phyloP scores from a whole-genome alignment of 2,329 filamentous ascomycete species.

The Colletotrichum euphorbiae region DNA sequence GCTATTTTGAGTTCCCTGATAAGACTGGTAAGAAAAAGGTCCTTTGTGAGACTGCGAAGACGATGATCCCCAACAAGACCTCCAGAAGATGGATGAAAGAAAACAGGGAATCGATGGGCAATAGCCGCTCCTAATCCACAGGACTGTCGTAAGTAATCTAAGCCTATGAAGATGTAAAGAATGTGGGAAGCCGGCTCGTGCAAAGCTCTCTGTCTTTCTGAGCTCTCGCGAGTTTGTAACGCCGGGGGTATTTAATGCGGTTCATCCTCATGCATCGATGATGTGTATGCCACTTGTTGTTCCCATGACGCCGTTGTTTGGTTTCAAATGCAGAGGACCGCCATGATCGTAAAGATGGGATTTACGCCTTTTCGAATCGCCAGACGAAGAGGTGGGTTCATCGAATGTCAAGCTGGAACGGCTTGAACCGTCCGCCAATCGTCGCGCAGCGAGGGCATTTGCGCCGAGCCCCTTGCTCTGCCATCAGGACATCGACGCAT shows the following conservation, averaged over 20 bases:
- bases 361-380: constrained; percentile 9
- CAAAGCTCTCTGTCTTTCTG: constrained; percentile 38
- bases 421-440: constrained; percentile 84
- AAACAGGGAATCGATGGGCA: constrained; percentile 5
- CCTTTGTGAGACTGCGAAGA: constrained; percentile 21
- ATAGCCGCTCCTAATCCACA: constrained; percentile 9
- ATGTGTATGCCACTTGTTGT: constrained; percentile 33
- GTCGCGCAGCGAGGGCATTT: constrained; percentile 85
- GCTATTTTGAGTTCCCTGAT: constrained; percentile 36
- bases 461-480: constrained; percentile 78
- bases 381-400: constrained; percentile 46
- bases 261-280: constrained; percentile 34
- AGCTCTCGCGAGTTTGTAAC: constrained; percentile 37
- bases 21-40: constrained; percentile 24
- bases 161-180: constrained; percentile 35
- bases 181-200: constrained; percentile 36
- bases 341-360: constrained; percentile 5
- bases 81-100: neutral
- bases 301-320: constrained; percentile 35
- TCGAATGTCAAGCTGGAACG: constrained; percentile 85
- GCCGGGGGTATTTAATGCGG: constrained; percentile 39
- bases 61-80: neutral
- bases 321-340: constrained; percentile 33
- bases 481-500: constrained; percentile 85
- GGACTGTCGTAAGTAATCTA: constrained; percentile 22